A percentile compares a stretch with the other conserved stretches of the same genome.
Evolutionary conservation across 1,284 basidiomycete species (phyloP).

Genomic region (Caloboletus inedulis): DNA sequence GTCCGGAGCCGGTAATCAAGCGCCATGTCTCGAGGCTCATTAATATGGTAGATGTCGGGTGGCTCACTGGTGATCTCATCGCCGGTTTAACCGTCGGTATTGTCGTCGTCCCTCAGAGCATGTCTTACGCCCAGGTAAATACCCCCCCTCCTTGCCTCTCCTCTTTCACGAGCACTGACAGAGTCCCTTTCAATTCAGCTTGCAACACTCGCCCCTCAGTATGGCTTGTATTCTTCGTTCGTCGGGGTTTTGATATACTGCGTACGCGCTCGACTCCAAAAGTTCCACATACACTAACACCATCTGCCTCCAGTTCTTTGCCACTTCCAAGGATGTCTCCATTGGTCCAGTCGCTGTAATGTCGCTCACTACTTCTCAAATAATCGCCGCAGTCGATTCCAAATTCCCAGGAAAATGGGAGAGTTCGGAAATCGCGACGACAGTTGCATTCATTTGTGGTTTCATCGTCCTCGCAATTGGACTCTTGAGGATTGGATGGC

Average conservation of each 20-base stretch:
- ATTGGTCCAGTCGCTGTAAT: constrained; percentile 98
- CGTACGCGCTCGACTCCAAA: constrained; percentile 44
- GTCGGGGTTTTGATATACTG: constrained; percentile 83
- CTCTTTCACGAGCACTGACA: background rate
- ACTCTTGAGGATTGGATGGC: constrained; percentile 88
- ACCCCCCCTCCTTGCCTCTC: background rate
- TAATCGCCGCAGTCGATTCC: constrained; percentile 66
- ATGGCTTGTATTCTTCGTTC: constrained; percentile 95
- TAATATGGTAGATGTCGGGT: constrained; percentile 64
- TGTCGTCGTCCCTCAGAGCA: constrained; percentile 86
- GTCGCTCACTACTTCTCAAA: constrained; percentile 87
- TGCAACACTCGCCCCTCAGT: constrained; percentile 82
- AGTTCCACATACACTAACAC: constrained; percentile 11
- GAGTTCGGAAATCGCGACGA: constrained; percentile 78
- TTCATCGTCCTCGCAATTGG: constrained; percentile 94
- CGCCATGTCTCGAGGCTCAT: background rate
- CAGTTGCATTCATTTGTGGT: constrained; percentile 85
- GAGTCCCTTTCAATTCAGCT: constrained; percentile 51
- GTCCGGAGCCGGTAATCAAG: constrained; percentile 21
- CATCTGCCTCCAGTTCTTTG: constrained; percentile 62
- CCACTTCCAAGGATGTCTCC: constrained; percentile 93
- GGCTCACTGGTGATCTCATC: constrained; percentile 79
- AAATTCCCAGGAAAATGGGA: constrained; percentile 54
- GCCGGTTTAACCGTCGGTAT: constrained; percentile 90
- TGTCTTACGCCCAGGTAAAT: constrained; percentile 73